Base-by-base conservation (phyloP, 805 yeast genomes). In the Kluyveromyces wickerhamii region DNA sequence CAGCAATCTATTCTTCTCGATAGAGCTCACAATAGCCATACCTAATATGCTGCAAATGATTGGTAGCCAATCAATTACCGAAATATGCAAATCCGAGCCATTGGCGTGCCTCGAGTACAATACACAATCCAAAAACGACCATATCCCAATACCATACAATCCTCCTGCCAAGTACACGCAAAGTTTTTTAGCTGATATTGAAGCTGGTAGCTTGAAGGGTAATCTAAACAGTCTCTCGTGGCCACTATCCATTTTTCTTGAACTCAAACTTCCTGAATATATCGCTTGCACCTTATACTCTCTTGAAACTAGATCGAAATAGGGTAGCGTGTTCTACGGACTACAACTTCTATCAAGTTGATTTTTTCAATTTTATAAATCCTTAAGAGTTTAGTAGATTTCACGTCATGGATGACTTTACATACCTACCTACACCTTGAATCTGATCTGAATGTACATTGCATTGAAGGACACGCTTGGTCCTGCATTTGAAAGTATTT, bases 41-140 rank as follows among this genome's bases (percentile, higher is more conserved):
- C 98, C 98, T 22, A 87, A 57, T 0, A 94, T 75, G 5, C 94
- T 79, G 46, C 96, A 82, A 19, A 89, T 71, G 44, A 83, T 77
- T 4, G 98, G 98, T 34, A 92, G 75, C 98, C 98, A 89, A 62
- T 89, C 98, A 26, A 85, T 79, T 52, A 89, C 84, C 4, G 89
- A 77, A 19, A 92, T 85, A 55, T 89, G 96, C 5, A 87, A 85
- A 28, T 67, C 66, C 0, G 95, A 80, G 1, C 87, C 95, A 64
- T 89, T 89, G 31, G 79, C 79, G 12, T 86, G 80, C 44, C 76
- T 79, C 28, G 94, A 81, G 59, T 75, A 89, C 22, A 92, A 71
- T 2, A 94, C 87, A 1, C 95, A 85, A 59, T 89, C 97, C 13
- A 92, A 60, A 59, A 89, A 74, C 14, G 79, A 64, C 94, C 96